Percentiles rank a stretch among this genome's conserved stretches.
phyloP scores from a whole-genome alignment of 805 yeast species.

The Suhomyces tanzawaensis region DNA sequence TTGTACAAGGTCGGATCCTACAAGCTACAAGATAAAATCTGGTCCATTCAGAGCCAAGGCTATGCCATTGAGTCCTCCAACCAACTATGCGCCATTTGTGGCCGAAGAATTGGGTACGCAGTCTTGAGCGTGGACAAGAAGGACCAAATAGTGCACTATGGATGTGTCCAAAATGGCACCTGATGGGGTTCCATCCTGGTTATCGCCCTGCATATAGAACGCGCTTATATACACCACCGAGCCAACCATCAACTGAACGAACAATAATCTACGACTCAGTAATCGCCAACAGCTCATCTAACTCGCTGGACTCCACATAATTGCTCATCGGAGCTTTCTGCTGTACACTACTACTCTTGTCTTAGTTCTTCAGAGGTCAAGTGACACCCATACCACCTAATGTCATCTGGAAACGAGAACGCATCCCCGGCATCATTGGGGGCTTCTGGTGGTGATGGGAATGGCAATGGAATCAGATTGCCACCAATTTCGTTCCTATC shows the following conservation, averaged over 20 bases:
- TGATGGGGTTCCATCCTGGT: neutral
- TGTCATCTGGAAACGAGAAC: slow-evolving; percentile 7
- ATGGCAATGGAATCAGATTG: slow-evolving; percentile 17
- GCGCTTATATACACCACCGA: too few species aligned
- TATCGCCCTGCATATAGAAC: slow-evolving; percentile 1
- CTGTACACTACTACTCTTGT: too few species aligned
- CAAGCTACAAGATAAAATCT: slow-evolving; percentile 44
- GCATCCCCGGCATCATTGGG: slow-evolving; percentile 1
- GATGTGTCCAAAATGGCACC: slow-evolving; percentile 36
- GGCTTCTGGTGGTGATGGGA: neutral
- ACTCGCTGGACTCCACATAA: too few species aligned
- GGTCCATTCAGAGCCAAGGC: slow-evolving; percentile 34
- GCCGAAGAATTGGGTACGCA: slow-evolving; percentile 51
- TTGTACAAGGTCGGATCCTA: slow-evolving; percentile 54
- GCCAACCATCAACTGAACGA: too few species aligned
- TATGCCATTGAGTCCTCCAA: slow-evolving; percentile 37
- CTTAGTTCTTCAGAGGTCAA: too few species aligned
- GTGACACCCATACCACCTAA: too few species aligned
- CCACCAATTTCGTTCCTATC: slow-evolving; percentile 32
- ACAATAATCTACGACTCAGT: too few species aligned
- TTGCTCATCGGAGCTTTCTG: too few species aligned
- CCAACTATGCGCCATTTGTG: slow-evolving; percentile 58
- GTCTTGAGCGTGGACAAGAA: slow-evolving; percentile 51
- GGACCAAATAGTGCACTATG: slow-evolving; percentile 52
- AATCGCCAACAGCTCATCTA: too few species aligned